These are phyloP conservation scores for Aspergillus biplanus DNA, from an alignment of 495 filamentous ascomycete species.

Conservation along the genomic window DNA sequence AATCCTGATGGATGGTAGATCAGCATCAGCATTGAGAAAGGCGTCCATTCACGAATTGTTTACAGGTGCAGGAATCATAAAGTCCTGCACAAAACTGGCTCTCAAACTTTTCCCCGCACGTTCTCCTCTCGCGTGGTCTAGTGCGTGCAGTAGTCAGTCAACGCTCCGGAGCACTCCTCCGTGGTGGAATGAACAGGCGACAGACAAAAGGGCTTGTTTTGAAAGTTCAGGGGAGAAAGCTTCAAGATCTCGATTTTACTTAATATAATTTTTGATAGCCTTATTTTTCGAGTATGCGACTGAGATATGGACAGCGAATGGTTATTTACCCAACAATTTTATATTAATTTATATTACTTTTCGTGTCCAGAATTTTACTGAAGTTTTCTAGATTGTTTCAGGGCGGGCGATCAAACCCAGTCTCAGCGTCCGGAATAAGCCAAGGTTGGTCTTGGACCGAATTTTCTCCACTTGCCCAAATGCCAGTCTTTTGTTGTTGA, in stretches of 20 bases:
- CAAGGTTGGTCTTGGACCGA: constrained; percentile 2
- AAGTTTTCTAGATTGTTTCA: constrained; percentile 47
- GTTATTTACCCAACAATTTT: not conserved
- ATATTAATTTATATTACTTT: constrained; percentile 9
- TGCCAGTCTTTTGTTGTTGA: too few relatives aligned
- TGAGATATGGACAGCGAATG: not conserved
- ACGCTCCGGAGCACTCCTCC: too few relatives aligned
- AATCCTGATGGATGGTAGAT: constrained; percentile 6
- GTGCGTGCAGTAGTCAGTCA: not conserved
- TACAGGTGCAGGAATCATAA: not conserved
- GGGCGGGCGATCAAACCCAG: constrained; percentile 41
- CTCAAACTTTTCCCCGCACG: constrained; percentile 1
- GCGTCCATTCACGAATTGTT: not conserved
- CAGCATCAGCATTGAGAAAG: not conserved
- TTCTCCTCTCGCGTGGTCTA: constrained; percentile 2
- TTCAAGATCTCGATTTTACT: too few relatives aligned
- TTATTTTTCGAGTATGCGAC: too few relatives aligned
- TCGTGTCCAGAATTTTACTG: constrained; percentile 14
- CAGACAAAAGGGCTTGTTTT: too few relatives aligned
- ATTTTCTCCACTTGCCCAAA: not conserved
- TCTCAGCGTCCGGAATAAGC: constrained; percentile 1
- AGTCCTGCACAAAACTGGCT: not conserved
- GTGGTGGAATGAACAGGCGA: too few relatives aligned
- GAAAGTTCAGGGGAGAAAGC: too few relatives aligned
- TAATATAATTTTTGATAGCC: too few relatives aligned